Base-by-base conservation (phyloP, 2,329 filamentous ascomycete species). In the Talaromyces sp. region DNA sequence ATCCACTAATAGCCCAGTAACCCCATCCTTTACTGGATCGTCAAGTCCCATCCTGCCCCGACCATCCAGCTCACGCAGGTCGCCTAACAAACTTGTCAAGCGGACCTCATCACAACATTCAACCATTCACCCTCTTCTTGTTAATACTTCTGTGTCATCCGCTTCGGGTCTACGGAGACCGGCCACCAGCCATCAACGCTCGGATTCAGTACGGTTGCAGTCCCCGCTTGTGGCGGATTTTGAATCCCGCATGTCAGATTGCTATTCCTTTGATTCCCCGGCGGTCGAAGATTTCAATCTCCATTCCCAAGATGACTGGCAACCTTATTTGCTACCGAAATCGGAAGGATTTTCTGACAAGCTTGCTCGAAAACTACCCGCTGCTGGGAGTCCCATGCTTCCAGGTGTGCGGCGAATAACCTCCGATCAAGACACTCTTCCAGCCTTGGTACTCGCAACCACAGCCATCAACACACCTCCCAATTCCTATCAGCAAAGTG, bases 1-100 rank as follows among this genome's bases (percentile, higher is more conserved):
- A 47, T 66, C 74, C 32, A 75, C 78, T 35, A 78, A 72, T 49
- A 77, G 76, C 32, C 80, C 81, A 3, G 68, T 74, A 33, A 82
- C 82, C 6, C 77, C 82, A 14, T 80, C 80, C 5, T 69, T 82
- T 48, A 81, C 80, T 70, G 78, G 77, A 49, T 82, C 82, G 20
- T 78, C 74, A 17, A 79, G 77, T 40, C 80, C 82, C 48, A 78
- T 81, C 36, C 63, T 80, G 50, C 63, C 68, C 36, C 63, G 61
- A 40, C 61, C 67, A 19, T 56, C 66, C 29, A 63, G 63, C 50
- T 61, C 65, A 54, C 67, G 70, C 59, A 49, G 37, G 17, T 55
- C 59, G 20, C 81, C 80, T 20, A 87, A 87, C 71, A 86, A 84
- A 69, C 75, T 87, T 8, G 81, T 87, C 48, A 87, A 87, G 70